Evolutionary conservation across 2,329 filamentous ascomycete species (phyloP).

Genomic region (Harringtonia lauricola): DNA sequence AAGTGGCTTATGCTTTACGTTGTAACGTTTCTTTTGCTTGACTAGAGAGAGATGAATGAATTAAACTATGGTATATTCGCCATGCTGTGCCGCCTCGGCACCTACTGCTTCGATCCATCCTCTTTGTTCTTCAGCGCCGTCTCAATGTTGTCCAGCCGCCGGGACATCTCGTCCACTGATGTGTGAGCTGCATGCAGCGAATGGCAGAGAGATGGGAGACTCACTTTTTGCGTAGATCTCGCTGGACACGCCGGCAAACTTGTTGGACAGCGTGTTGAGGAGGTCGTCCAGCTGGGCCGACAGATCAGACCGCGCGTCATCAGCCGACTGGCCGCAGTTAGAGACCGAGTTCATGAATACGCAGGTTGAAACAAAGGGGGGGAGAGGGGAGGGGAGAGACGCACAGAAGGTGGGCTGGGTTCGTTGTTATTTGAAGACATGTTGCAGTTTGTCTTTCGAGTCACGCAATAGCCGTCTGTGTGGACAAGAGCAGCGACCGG

Average conservation of each 20-base stretch:
- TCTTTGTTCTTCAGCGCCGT: slow-evolving; percentile 51
- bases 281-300: slow-evolving; percentile 77
- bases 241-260: slow-evolving; percentile 73
- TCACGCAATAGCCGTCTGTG: too few relatives aligned
- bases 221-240: slow-evolving; percentile 84
- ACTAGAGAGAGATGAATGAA: too few relatives aligned
- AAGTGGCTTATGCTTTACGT: too few relatives aligned
- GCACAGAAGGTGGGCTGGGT: slow-evolving; percentile 24
- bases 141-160: slow-evolving; percentile 74
- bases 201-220: slow-evolving; percentile 18
- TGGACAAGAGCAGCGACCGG: too few relatives aligned
- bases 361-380: not conserved
- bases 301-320: slow-evolving; percentile 51
- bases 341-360: not conserved
- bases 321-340: slow-evolving; percentile 19
- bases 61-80: too few relatives aligned
- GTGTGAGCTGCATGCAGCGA: not conserved
- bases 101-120: slow-evolving; percentile 11
- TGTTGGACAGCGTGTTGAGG: slow-evolving; percentile 70
- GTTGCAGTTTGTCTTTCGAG: not conserved
- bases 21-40: too few relatives aligned
- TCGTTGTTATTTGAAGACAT: slow-evolving; percentile 30
- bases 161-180: slow-evolving; percentile 88
- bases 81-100: too few relatives aligned
- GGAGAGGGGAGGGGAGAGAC: slow-evolving; percentile 8